phyloP scores from a whole-genome alignment of 2,329 filamentous ascomycete species.

The Talaromyces marneffei region DNA sequence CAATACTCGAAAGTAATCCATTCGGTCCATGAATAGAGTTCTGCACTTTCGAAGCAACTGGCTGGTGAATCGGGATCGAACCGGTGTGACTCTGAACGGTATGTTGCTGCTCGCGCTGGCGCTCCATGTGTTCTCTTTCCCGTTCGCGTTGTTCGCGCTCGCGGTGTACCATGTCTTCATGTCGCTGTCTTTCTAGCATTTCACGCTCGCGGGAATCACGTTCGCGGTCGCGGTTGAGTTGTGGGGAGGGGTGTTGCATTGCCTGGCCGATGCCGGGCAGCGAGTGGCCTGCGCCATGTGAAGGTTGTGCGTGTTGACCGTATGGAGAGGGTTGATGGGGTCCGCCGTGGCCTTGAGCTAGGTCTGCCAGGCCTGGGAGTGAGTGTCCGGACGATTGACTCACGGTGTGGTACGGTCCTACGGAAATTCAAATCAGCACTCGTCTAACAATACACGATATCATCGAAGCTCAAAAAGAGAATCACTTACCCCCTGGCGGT shows the following conservation, averaged over 20 bases:
- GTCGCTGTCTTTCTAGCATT: conserved; percentile 42
- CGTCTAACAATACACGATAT: not conserved
- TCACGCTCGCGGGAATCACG: conserved; percentile 54
- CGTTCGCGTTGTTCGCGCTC: conserved; percentile 49
- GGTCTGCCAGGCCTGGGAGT: conserved; percentile 41
- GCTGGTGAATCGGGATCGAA: conserved; percentile 88
- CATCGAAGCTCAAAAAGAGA: not conserved
- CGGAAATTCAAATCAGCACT: conserved; percentile 13
- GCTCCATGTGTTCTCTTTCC: conserved; percentile 55
- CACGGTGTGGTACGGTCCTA: conserved; percentile 38
- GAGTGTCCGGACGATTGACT: conserved; percentile 41
- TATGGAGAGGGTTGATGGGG: conserved; percentile 39
- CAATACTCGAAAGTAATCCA: conserved; percentile 72
- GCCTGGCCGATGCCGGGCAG: conserved; percentile 38
- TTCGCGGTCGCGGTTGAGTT: conserved; percentile 40
- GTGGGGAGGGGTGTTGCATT: conserved; percentile 39
- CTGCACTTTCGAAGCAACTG: conserved; percentile 73
- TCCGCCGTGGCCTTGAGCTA: conserved; percentile 40
- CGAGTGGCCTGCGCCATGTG: conserved; percentile 33
- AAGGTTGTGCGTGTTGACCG: conserved; percentile 36
- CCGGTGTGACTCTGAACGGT: conserved; percentile 82
- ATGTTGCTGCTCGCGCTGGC: conserved; percentile 49
- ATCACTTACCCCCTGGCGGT: conserved; percentile 34
- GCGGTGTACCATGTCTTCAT: conserved; percentile 54
- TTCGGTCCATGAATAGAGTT: conserved; percentile 88